Evolutionary conservation across 2,329 filamentous ascomycete genomes (phyloP).

Genomic region (Diaporthe citrichinensis): DNA sequence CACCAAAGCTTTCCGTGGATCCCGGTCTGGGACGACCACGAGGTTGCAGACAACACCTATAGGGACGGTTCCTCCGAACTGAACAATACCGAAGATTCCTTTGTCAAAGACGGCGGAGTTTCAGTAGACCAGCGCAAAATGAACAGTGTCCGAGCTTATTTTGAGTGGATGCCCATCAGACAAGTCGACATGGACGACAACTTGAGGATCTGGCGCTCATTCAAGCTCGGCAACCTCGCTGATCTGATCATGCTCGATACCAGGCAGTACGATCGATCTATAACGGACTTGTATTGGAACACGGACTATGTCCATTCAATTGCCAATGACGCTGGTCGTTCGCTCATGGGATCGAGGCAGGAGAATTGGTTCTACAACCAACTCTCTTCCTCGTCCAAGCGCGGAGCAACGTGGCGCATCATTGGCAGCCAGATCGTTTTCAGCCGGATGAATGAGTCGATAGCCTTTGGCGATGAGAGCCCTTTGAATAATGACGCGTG

Average conservation of each 20-base stretch:
- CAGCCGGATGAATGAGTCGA: constrained; percentile 54
- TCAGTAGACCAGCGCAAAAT: constrained; percentile 81
- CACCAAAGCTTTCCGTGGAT: constrained; percentile 74
- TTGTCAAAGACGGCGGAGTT: constrained; percentile 70
- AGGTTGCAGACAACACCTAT: constrained; percentile 76
- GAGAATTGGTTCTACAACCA: constrained; percentile 81
- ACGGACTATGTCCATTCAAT: constrained; percentile 74
- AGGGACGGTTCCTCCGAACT: constrained; percentile 71
- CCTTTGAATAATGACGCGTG: constrained; percentile 66
- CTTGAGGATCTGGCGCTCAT: constrained; percentile 77
- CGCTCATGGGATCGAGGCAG: constrained; percentile 79
- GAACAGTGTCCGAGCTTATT: constrained; percentile 79
- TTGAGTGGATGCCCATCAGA: constrained; percentile 74
- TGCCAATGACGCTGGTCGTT: constrained; percentile 75
- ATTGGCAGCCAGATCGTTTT: constrained; percentile 81
- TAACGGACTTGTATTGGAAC: constrained; percentile 72
- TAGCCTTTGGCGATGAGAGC: constrained; percentile 49
- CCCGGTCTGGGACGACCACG: constrained; percentile 75
- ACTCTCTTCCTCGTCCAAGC: constrained; percentile 69
- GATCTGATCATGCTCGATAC: constrained; percentile 80
- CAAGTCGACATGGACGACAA: constrained; percentile 79
- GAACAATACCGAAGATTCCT: constrained; percentile 78
- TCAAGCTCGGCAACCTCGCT: constrained; percentile 75
- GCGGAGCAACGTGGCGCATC: constrained; percentile 79
- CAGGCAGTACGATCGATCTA: constrained; percentile 76